Conservation (phyloP, 2,329 filamentous ascomycete genomes). For the Pseudocercospora musae region DNA sequence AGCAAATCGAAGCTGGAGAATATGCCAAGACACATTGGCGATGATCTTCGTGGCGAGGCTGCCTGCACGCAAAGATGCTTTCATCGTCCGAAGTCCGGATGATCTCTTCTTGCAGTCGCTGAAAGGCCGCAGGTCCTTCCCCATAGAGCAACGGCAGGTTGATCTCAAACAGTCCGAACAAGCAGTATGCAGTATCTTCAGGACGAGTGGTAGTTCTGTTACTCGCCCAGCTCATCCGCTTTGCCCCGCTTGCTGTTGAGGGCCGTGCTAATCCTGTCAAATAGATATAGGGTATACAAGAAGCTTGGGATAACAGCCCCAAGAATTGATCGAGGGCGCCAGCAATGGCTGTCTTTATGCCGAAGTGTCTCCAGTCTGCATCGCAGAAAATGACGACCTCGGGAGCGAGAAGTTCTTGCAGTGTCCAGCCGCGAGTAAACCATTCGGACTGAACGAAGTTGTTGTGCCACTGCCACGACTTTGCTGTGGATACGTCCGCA, state of each 20-base stretch:
- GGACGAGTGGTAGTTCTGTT: constrained; percentile 12
- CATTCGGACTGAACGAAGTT: constrained; percentile 2
- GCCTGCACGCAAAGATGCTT: not conserved
- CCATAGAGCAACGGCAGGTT: constrained; percentile 34
- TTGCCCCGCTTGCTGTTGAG: not conserved
- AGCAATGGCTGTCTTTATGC: not conserved
- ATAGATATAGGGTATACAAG: not conserved
- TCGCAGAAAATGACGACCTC: constrained; percentile 11
- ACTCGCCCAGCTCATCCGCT: constrained; percentile 15
- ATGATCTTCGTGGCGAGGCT: not conserved
- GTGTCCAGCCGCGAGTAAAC: constrained; percentile 12
- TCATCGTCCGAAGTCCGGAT: constrained; percentile 1
- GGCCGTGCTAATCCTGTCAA: not conserved
- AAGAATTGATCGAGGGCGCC: not conserved
- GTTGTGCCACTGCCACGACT: not conserved
- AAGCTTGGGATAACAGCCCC: not conserved
- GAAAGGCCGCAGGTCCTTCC: constrained; percentile 3
- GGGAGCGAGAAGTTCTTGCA: constrained; percentile 16
- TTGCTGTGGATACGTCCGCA: not conserved
- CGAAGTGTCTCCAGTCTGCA: constrained; percentile 3
- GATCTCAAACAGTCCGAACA: constrained; percentile 45
- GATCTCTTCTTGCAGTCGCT: constrained; percentile 12
- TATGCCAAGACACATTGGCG: not conserved
- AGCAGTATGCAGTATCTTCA: constrained; percentile 46
- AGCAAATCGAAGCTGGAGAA: not conserved